Conservation (phyloP, 75 land plant species). For the Adiantum capillusveneris region DNA sequence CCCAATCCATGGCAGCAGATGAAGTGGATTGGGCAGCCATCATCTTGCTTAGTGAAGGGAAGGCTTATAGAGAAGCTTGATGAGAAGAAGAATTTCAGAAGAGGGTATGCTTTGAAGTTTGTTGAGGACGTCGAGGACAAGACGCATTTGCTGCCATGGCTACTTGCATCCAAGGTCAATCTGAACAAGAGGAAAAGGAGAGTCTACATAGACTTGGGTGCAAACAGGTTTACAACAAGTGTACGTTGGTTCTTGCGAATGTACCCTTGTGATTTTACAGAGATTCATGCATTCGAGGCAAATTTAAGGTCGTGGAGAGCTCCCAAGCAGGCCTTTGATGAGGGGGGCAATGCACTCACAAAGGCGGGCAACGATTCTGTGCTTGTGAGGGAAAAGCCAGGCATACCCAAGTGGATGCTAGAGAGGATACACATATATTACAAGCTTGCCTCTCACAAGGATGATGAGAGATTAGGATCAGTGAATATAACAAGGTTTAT, state of each 20-base stretch:
- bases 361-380: slow-evolving; percentile 7
- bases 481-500: slow-evolving; percentile 28
- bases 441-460: slow-evolving; percentile 9
- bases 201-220: slow-evolving; percentile 31
- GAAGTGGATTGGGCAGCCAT: slow-evolving; percentile 26
- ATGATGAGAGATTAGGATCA: slow-evolving; percentile 4
- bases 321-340: slow-evolving; percentile 10
- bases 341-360: slow-evolving; percentile 8
- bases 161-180: slow-evolving; percentile 10
- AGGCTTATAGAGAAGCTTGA: slow-evolving; percentile 25
- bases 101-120: slow-evolving; percentile 23
- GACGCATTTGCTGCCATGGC: slow-evolving; percentile 25
- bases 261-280: slow-evolving; percentile 43
- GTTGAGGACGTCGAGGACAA: slow-evolving; percentile 21
- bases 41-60: slow-evolving; percentile 22
- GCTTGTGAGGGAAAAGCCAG: slow-evolving; percentile 18
- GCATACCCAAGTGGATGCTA: slow-evolving; percentile 28
- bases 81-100: slow-evolving; percentile 14
- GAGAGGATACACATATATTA: slow-evolving; percentile 18
- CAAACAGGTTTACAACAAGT: slow-evolving; percentile 28
- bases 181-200: slow-evolving; percentile 12
- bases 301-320: neutral
- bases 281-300: slow-evolving; percentile 35
- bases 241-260: slow-evolving; percentile 30
- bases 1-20: slow-evolving; percentile 20